Base-by-base conservation (phyloP, 345 rosid genomes). In the Mercurialis annua region DNA sequence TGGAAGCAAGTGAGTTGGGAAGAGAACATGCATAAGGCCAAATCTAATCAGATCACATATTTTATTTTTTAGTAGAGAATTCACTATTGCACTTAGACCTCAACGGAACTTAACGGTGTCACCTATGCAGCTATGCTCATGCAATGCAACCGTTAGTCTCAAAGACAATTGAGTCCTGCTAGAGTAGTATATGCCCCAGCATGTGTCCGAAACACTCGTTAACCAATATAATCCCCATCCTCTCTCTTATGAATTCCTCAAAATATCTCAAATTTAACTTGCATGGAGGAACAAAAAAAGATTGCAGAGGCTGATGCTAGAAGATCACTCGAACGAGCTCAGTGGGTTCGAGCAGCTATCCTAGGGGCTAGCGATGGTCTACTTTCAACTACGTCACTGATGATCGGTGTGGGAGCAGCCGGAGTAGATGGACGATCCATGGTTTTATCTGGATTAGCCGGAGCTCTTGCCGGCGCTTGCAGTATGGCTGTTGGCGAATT, bases 401-500 rank as follows among this genome's bases (percentile, higher is more conserved):
- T 80, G 86, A 82, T 83, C 18, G 86, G 90, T 2, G 61, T 86
- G 0, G 81, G 83, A 7, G 84, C 90, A 5, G 84, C 76, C 0
- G 65, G 62, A 64, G 82, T 83, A 43, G 84, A 82, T 57, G 55
- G 72, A 34, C 50, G 69, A 68, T 65, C 82, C 69, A 82, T 84
- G 81, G 69, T 84, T 26, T 66, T 82, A 10, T 77, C 82, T 8
- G 90, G 88, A 30, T 20, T 84, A 0, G 82, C 86, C 6, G 86
- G 86, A 20, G 85, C 85, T 46, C 11, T 86, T 24, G 86, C 90
- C 4, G 86, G 85, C 34, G 82, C 90, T 2, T 77, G 71, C n/a
- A 86, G 90, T 76, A 83, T 86, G 86, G 86, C 90, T 43, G 81
- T 75, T 1, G 86, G 88, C 0, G 88, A 84, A 64, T 84, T 78